These are phyloP conservation scores for Botrytis fragariae DNA, from an alignment of 2,329 filamentous ascomycete species.

Conservation along the genomic window DNA sequence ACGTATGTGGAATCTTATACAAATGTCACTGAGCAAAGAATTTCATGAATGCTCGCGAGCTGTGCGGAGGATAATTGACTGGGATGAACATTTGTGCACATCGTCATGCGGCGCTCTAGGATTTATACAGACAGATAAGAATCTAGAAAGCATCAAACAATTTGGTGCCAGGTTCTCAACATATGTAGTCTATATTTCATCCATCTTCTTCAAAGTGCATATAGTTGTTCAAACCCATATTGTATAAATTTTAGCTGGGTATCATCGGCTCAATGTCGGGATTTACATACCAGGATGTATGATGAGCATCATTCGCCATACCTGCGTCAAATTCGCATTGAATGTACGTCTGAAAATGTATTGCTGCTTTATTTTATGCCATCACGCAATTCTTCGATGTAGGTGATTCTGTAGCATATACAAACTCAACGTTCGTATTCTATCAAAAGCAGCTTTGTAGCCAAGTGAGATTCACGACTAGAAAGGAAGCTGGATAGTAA, in stretches of 20 bases:
- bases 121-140: neutral
- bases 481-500: neutral
- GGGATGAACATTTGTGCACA: neutral
- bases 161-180: neutral
- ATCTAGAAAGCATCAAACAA: neutral
- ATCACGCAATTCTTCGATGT: neutral
- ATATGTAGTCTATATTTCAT: neutral
- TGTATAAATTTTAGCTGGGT: neutral
- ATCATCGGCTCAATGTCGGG: neutral
- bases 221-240: no score
- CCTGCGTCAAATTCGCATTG: constrained; percentile 1
- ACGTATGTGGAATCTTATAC: neutral
- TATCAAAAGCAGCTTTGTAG: neutral
- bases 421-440: neutral
- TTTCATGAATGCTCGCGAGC: no score
- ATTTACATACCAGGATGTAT: neutral
- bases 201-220: neutral
- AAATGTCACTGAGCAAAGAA: neutral
- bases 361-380: neutral
- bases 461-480: neutral
- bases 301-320: constrained; percentile 5
- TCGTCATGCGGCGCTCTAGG: accelerated
- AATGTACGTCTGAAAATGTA: neutral
- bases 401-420: neutral
- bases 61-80: neutral